Conservation (phyloP, 2,329 filamentous ascomycete genomes). For the Colletotrichum noveboracense region DNA sequence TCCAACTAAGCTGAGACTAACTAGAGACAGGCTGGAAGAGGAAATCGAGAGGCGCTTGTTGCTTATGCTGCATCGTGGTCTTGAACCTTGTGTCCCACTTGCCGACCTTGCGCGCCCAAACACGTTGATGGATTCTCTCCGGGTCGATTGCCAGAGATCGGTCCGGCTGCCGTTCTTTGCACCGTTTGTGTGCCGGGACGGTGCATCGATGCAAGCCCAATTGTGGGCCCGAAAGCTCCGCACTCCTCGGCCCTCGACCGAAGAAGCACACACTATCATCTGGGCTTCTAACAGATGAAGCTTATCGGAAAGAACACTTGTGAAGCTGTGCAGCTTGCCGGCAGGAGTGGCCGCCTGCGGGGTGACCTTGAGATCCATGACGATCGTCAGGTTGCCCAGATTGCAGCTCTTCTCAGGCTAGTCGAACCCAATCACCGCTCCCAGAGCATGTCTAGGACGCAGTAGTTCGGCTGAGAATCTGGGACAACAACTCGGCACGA, state of each 20-base stretch:
- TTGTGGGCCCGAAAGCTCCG: neutral
- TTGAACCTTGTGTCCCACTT: neutral
- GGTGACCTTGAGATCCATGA: neutral
- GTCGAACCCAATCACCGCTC: neutral
- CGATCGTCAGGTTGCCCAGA: neutral
- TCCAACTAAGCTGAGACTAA: neutral
- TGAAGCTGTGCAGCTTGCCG: neutral
- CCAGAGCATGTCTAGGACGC: neutral
- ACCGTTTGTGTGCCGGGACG: neutral
- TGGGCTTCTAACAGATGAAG: neutral
- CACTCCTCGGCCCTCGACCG: neutral
- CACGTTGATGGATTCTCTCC: neutral
- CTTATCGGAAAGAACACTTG: neutral
- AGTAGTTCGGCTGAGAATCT: neutral
- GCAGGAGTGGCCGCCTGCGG: neutral
- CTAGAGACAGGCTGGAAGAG: neutral
- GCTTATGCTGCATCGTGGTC: neutral
- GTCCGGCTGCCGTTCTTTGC: neutral
- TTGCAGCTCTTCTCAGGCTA: neutral
- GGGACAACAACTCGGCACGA: neutral
- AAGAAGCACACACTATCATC: neutral
- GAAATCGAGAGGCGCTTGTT: neutral
- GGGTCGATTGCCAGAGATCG: neutral
- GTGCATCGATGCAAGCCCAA: neutral
- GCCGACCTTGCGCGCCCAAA: neutral